Base-by-base conservation (phyloP, 1,284 basidiomycete genomes). In the Ceratobasidium sp. region DNA sequence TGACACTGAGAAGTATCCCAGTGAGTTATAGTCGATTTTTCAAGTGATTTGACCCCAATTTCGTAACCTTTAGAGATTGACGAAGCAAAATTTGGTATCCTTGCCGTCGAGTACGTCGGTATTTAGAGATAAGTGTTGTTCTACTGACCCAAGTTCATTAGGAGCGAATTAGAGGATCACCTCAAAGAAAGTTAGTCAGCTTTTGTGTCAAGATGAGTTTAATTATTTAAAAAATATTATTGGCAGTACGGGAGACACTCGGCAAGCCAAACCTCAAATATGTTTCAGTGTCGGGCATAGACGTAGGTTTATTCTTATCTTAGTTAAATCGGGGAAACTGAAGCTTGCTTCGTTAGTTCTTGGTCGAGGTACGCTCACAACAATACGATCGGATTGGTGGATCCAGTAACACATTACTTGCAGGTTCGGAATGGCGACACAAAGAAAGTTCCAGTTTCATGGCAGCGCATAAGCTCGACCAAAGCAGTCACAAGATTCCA, bases 381-480 rank as follows among this genome's bases (percentile, higher is more conserved):
- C 21, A 47, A 21, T 61, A 14, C 9, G 4, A 44, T 21, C 5
- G 2, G 16, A 18, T 41, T 43, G 16, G 26, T 32, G 35, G 38
- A 26, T 41, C 1, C 75, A 71, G 23, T 73, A n/a, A n/a, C 94
- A 92, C 93, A 88, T 79, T 82, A 95, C 1, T 83, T 96, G 14
- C 92, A 96, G 80, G 83, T 98, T 18, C 89, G 90, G 62, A 89
- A 88, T 62, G 85, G 84, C 7, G 93, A 94, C 57, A 89, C 90
- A 14, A 87, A 87, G 75, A 86, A 86, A 11, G 88, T 95, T 2
- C 97, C 97, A 0, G 85, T 87, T 6, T 86, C 87, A 72, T 99
- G 96, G 96, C 83, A 88, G 57, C 83, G 92, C 46, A 85, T 96
- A 61, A 93, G 89, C 44, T 89, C 88, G 92, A 98, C 96, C 0